Evolutionary conservation across 2,329 filamentous ascomycete species (phyloP), one percentile per base, ranked within the genome.

Genomic region (Cladosporium sp.): DNA sequence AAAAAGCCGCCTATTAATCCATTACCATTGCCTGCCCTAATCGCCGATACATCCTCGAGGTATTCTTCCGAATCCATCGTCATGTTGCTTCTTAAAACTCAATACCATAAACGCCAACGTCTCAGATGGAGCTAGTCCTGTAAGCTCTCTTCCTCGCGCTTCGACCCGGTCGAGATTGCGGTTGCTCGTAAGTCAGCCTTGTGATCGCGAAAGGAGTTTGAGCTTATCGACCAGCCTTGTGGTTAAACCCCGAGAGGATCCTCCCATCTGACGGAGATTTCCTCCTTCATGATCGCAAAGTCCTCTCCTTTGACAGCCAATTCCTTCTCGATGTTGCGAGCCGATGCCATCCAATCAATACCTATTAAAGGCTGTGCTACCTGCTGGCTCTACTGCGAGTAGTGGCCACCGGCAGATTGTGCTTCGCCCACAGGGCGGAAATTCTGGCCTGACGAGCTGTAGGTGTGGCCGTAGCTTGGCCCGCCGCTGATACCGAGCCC

Each of bases 401-500:
- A 63, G 50, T 63, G 61, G 29, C 50, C 61, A 28, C 50, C 61
- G 11, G 50, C 61, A 56, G 50, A 52, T 37, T 63, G 61, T 11
- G 60, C 26, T 26, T 65, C 61, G 12, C 46, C 67, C 7, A 66
- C 64, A 18, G 61, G 55, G 35, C 67, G 68, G 52, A 66, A 69
- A 31, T 62, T 59, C 44, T 72, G 69, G 10, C 69, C 71, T 23
- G 68, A 66, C 29, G 70, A 69, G 40, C 26, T 67, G 62, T 59
- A 71, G 71, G 26, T 69, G 64, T 35, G 72, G 8, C 62, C 56
- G 63, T 75, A 75, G 60, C 67, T 68, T 21, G 65, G 67, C 55
- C 63, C 69, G 59, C 68, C 71, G 44, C 66, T 70, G 65, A 75
- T 75, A 12, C 73, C 73, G 5, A 75, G 68, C 18, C 74, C 74